phyloP scores from a whole-genome alignment of 352 stramenopile genomes.

The Phytophthora sansomeana region DNA sequence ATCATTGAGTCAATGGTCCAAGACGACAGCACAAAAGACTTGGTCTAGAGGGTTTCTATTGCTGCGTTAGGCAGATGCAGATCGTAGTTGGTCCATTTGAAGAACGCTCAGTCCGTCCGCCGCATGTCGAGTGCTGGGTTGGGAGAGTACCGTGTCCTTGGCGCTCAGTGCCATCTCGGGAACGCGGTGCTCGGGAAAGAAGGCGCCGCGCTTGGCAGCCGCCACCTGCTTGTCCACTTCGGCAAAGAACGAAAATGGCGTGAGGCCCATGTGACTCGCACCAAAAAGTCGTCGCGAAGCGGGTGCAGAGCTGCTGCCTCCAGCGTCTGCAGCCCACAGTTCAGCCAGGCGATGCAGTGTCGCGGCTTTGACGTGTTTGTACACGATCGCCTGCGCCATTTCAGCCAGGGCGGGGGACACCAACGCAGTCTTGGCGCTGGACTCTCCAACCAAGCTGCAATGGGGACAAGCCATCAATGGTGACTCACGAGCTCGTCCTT shows the following conservation, averaged over 20 bases:
- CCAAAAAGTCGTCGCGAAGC: constrained; percentile 16
- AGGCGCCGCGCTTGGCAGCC: constrained; percentile 54
- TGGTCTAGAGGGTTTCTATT: neutral
- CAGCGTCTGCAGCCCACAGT: constrained; percentile 30
- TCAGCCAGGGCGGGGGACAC: constrained; percentile 43
- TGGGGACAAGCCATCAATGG: constrained; percentile 61
- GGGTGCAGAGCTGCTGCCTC: constrained; percentile 1
- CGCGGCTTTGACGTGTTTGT: constrained; percentile 59
- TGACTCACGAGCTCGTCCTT: constrained; percentile 12
- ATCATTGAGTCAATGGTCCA: no score
- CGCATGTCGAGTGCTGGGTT: neutral
- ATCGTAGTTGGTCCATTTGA: constrained; percentile 27
- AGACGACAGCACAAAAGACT: no score
- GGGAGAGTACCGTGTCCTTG: constrained; percentile 43
- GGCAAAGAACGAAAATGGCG: constrained; percentile 64
- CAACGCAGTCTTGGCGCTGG: constrained; percentile 22
- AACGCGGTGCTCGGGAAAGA: constrained; percentile 47
- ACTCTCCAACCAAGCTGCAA: constrained; percentile 43
- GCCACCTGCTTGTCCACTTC: constrained; percentile 64
- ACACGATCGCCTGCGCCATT: constrained; percentile 51
- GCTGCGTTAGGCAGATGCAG: constrained; percentile 22
- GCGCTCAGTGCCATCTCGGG: constrained; percentile 67
- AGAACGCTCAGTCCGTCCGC: constrained; percentile 1
- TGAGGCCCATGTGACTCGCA: constrained; percentile 55
- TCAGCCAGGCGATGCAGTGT: constrained; percentile 67